Evolutionary conservation across 2,329 filamentous ascomycete species (phyloP).

Genomic region (Coniochaeta sp.): DNA sequence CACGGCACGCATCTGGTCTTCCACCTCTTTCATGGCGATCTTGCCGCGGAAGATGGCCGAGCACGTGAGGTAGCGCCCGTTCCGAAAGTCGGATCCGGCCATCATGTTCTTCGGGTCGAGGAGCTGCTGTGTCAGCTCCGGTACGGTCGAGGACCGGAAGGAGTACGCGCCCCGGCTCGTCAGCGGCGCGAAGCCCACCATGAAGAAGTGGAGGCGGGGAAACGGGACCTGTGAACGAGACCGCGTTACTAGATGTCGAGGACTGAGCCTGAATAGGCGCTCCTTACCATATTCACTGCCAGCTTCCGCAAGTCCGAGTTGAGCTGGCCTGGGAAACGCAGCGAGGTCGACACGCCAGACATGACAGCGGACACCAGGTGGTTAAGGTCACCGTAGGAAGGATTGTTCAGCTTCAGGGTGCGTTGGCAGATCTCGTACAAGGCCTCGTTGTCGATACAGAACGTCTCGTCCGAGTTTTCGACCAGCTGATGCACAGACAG

Average conservation of each 20-base stretch:
- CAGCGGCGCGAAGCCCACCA: conserved; percentile 98
- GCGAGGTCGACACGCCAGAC: conserved; percentile 96
- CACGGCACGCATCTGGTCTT: conserved; percentile 99
- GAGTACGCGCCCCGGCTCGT: conserved; percentile 80
- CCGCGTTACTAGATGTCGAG: no score
- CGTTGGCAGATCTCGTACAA: conserved; percentile 99
- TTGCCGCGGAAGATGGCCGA: conserved; percentile 99
- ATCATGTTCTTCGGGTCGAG: conserved; percentile 99
- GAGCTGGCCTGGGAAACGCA: conserved; percentile 98
- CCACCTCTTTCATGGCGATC: conserved; percentile 99
- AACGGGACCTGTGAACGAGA: no score
- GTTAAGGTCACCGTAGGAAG: conserved; percentile 98
- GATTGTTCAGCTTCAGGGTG: conserved; percentile 97
- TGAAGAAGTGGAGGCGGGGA: conserved; percentile 99
- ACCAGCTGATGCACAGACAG: conserved; percentile 98
- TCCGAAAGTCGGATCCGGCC: conserved; percentile 99
- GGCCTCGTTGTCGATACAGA: conserved; percentile 99
- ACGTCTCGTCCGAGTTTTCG: conserved; percentile 99
- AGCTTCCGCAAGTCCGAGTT: conserved; percentile 99
- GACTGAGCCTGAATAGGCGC: no score
- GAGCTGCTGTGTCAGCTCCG: conserved; percentile 99
- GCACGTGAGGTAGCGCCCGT: conserved; percentile 98
- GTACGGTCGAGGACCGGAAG: conserved; percentile 96
- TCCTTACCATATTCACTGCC: conserved; percentile 99
- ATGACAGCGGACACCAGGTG: conserved; percentile 99